A percentile compares a stretch with the other conserved stretches of the same genome.
Evolutionary conservation across 495 filamentous ascomycete genomes (phyloP).

Genomic region (Lepraria neglecta): DNA sequence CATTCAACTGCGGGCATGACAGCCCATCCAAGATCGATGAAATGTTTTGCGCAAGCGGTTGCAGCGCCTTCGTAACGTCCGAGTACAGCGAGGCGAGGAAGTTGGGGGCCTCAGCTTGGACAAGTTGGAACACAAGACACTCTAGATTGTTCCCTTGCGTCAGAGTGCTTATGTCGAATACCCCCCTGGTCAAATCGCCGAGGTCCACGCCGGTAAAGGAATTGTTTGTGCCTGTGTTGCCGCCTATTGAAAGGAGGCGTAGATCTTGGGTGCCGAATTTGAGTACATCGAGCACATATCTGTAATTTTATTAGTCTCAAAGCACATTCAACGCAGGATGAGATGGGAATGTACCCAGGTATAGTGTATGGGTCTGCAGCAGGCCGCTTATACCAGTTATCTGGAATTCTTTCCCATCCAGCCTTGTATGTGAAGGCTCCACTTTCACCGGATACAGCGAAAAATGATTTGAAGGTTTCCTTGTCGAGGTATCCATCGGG

Average conservation of each 20-base stretch:
- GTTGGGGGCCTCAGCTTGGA: slow-evolving; percentile 41
- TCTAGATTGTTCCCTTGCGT: slow-evolving; percentile 42
- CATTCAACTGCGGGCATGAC: slow-evolving; percentile 30
- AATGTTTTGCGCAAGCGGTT: slow-evolving; percentile 23
- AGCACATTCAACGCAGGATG: slow-evolving; percentile 30
- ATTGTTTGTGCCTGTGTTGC: slow-evolving; percentile 51
- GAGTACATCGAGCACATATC: slow-evolving; percentile 37
- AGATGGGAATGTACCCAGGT: slow-evolving; percentile 6
- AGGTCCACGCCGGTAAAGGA: slow-evolving; percentile 50
- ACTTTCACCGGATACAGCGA: slow-evolving; percentile 37
- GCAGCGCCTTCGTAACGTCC: slow-evolving; percentile 35
- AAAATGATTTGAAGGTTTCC: slow-evolving; percentile 44
- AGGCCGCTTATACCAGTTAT: slow-evolving; percentile 55
- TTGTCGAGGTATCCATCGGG: slow-evolving; percentile 42
- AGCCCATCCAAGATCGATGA: slow-evolving; percentile 19
- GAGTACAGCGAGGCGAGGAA: slow-evolving; percentile 35
- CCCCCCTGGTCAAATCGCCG: slow-evolving; percentile 44
- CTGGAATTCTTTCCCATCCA: slow-evolving; percentile 50
- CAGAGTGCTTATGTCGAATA: slow-evolving; percentile 39
- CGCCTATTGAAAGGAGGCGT: slow-evolving; percentile 42
- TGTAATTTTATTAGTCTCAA: slow-evolving; percentile 33
- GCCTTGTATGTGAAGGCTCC: slow-evolving; percentile 39
- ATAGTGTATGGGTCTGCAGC: slow-evolving; percentile 34
- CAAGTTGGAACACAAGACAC: slow-evolving; percentile 43
- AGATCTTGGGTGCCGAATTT: slow-evolving; percentile 30